These are phyloP conservation scores for Calocera cornea DNA, from an alignment of 768 basidiomycete species.

Conservation along the genomic window DNA sequence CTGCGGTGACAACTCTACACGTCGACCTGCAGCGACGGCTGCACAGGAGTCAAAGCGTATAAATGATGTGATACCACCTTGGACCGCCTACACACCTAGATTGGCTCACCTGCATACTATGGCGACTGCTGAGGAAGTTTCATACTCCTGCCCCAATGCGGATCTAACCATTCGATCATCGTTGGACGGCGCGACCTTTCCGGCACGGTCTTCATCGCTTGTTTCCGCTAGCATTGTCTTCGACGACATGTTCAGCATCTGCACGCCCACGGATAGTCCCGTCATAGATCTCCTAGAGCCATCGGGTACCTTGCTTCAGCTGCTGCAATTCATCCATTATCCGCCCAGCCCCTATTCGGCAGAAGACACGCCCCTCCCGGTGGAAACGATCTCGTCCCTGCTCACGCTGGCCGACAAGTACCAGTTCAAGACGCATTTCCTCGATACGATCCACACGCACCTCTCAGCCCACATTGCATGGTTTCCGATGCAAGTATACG, in stretches of 20 bases:
- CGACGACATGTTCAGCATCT: slow-evolving; percentile 8
- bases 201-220: neutral
- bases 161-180: slow-evolving; percentile 7
- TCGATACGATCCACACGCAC: slow-evolving; percentile 36
- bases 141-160: neutral
- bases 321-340: neutral
- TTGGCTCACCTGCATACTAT: neutral
- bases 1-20: neutral
- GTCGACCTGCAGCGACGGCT: neutral
- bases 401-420: slow-evolving; percentile 56
- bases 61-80: neutral
- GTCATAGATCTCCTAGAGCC: neutral
- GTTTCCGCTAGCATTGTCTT: slow-evolving; percentile 7
- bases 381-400: slow-evolving; percentile 31
- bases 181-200: slow-evolving; percentile 1
- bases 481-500: slow-evolving; percentile 48
- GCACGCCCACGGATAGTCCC: neutral
- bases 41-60: neutral
- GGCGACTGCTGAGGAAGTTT: neutral
- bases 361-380: neutral
- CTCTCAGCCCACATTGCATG: slow-evolving; percentile 38
- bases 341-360: neutral
- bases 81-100: neutral
- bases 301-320: neutral
- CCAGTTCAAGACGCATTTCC: slow-evolving; percentile 35